Base-by-base conservation (phyloP, 1,284 basidiomycete genomes). In the Boletus calvinii region DNA sequence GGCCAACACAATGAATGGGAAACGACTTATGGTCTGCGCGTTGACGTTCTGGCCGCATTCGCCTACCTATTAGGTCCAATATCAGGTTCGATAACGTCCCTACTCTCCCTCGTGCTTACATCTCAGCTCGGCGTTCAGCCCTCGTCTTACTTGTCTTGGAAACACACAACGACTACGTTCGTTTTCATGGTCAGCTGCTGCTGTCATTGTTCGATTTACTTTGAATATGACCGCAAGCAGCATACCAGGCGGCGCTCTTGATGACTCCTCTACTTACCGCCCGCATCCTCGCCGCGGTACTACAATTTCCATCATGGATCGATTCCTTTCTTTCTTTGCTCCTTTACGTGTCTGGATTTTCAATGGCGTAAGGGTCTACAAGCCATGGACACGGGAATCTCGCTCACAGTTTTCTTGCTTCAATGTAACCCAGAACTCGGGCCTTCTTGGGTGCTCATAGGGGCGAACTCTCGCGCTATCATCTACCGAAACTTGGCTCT, bases 171-270 rank as follows among this genome's bases (percentile, higher is more conserved):
- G 88, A 91, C 69, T 89, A 84, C 61, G 83, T 91, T 57, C 82
- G 89, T 50, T 91, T 90, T 68, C 88, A 90, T 65, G 85, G 87
- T 87, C 53, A 61, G 79, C 39, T 8, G 22, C 22, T 49, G 8
- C n/a, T n/a, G 26, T 42, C 50, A 35, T 29, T 39, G 15, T 51
- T 43, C 42, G 24, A 29, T 44, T n/a, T 22, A 9, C 31, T 55
- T n/a, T 57, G 46, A 43, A 42, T 49, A 12, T 49, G 41, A 42
- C 40, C 52, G n/a, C 45, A 24, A 52, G 24, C 57, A 90, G 88
- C 87, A 37, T 92, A 91, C 64, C 90, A 92, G 70, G 88, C 88
- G 10, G 88, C 87, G 2, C 74, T 92, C 7, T 71, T 90, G 39
- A 83, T 83, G 2, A 83, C 82, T 0, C 87, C 88, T 1, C 68